These are phyloP conservation scores for Trichothecium roseum DNA, from an alignment of 2,329 filamentous ascomycete species.

Conservation along the genomic window DNA sequence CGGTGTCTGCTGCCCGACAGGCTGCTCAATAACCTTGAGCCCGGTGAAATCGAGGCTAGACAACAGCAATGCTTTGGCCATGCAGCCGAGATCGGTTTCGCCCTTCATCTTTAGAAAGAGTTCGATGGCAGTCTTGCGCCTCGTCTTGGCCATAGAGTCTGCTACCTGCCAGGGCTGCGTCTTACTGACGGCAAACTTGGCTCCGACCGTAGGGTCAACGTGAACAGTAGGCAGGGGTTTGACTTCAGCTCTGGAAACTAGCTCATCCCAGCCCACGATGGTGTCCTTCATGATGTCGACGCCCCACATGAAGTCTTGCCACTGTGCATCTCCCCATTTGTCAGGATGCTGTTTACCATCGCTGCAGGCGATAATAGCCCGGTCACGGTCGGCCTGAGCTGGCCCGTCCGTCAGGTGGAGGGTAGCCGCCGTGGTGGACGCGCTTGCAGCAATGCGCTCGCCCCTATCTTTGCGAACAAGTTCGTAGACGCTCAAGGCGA, in stretches of 20 bases:
- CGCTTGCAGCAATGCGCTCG: conserved; percentile 10
- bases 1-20: too few species aligned
- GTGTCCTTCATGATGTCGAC: conserved; percentile 19
- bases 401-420: conserved; percentile 11
- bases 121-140: too few species aligned
- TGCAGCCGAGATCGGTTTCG: too few species aligned
- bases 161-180: too few species aligned
- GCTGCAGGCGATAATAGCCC: conserved; percentile 6
- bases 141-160: too few species aligned
- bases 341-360: conserved; percentile 10
- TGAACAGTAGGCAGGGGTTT: too few species aligned
- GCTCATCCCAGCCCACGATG: conserved; percentile 10
- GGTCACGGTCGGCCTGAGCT: conserved; percentile 9
- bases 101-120: too few species aligned
- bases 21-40: too few species aligned
- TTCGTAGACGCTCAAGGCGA: conserved; percentile 12
- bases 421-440: conserved; percentile 5
- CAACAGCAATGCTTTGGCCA: too few species aligned
- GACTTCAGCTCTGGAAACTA: background rate
- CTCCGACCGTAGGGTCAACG: too few species aligned
- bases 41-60: too few species aligned
- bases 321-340: conserved; percentile 14
- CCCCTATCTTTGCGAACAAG: conserved; percentile 9
- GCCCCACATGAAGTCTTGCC: conserved; percentile 19
- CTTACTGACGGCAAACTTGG: too few species aligned